Conservation (phyloP, 1,284 basidiomycete genomes). For the Rhodotorula sp. region DNA sequence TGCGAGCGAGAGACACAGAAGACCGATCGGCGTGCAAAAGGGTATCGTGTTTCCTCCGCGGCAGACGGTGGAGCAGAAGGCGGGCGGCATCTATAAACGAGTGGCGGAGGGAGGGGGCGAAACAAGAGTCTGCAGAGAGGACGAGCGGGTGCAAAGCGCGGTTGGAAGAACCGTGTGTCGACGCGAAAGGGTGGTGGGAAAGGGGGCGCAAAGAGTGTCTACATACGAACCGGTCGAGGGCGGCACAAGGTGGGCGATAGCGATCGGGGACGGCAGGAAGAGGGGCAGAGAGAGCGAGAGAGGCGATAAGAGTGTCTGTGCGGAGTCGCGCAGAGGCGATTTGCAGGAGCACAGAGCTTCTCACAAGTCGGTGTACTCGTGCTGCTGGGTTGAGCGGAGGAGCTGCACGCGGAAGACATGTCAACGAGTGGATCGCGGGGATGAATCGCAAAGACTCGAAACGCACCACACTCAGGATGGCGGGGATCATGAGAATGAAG, state of each 20-base stretch:
- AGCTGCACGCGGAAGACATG: conserved; percentile 13
- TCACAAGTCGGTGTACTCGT: conserved; percentile 36
- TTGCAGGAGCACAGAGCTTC: neutral
- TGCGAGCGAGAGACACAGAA: no score
- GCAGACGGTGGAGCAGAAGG: no score
- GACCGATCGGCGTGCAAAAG: no score
- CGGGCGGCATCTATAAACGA: no score
- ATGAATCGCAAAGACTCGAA: neutral
- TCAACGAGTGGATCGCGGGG: neutral
- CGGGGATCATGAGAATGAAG: conserved; percentile 29
- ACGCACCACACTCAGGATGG: conserved; percentile 28
- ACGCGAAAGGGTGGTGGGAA: neutral
- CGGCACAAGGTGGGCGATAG: neutral
- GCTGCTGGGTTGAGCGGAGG: conserved; percentile 27
- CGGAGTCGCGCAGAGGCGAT: neutral
- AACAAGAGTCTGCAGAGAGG: no score
- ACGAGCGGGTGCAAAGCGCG: neutral
- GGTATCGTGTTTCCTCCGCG: no score
- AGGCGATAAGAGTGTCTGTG: neutral
- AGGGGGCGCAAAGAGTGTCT: neutral
- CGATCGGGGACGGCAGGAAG: neutral
- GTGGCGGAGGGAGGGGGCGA: no score
- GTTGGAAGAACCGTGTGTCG: no score
- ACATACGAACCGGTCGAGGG: neutral
- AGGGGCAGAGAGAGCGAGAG: neutral